A percentile compares a stretch with the other conserved stretches of the same genome.
Evolutionary conservation across 257 asterid genomes (phyloP).

Genomic region (Solanum virginianum): DNA sequence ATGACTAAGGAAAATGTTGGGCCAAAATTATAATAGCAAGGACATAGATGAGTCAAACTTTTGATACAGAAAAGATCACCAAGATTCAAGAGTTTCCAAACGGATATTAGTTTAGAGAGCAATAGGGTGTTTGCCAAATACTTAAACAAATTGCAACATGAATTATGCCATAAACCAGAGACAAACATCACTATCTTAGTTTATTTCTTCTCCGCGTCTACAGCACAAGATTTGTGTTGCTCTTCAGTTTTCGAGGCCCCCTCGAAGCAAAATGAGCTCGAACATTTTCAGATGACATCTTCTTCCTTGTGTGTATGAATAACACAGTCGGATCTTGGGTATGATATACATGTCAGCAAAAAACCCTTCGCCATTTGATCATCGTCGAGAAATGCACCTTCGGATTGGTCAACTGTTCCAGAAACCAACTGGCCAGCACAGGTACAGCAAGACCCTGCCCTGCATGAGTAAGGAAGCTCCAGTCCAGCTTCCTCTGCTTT

Average conservation of each 20-base stretch:
- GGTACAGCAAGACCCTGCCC: constrained; percentile 32
- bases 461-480: constrained; percentile 29
- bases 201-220: neutral
- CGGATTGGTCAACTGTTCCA: constrained; percentile 28
- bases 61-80: neutral
- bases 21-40: neutral
- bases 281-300: constrained; percentile 7
- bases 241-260: neutral
- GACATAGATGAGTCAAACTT: neutral
- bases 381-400: constrained; percentile 24
- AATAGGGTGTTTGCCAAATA: neutral
- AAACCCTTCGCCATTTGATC: constrained; percentile 29
- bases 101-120: neutral
- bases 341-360: constrained; percentile 22
- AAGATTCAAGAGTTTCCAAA: neutral
- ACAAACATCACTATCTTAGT: neutral
- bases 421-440: constrained; percentile 20
- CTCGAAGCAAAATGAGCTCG: neutral
- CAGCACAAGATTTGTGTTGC: neutral
- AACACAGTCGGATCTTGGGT: constrained; percentile 25
- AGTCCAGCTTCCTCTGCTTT: constrained; percentile 25
- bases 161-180: neutral
- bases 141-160: neutral
- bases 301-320: constrained; percentile 27
- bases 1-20: neutral